Base-by-base conservation (phyloP, 208 protist species). In the Phytomonas sp. region DNA sequence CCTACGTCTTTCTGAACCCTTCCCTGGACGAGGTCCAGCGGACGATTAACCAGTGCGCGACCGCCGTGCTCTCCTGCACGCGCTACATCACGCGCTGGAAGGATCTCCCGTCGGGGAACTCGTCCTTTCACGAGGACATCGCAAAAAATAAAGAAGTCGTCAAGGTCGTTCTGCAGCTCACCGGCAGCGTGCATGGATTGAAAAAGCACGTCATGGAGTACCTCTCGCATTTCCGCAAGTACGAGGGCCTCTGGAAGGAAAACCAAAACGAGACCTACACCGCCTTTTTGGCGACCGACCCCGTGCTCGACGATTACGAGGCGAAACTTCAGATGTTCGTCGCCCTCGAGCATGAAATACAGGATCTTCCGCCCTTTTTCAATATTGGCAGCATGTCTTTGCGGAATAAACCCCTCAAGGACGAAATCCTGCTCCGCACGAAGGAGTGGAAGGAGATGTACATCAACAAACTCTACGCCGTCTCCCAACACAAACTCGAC, bases 391-490 rank as follows among this genome's bases (percentile, higher is more conserved):
- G 93, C 67, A 80, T 99, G 23, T 83, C 89, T 11, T 79, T 99
- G 60, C 82, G 96, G 67, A 98, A 97, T 67, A 88, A 97, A 80
- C 82, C 84, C 31, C 91, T 99, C 66, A 98, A 98, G 82, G 70
- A 80, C 19, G 84, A 97, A 49, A 84, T 99, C 45, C 77, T 94
- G 45, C 80, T 84, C 29, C 88, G 93, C 64, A 93, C 95, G n/a
- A 61, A 66, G 12, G 82, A 87, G 60, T 99, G 98, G 98, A 98
- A 98, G 82, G 81, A 93, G 71, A 79, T 98, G 63, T 99, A 97
- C 76, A 81, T 93, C 0, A 88, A 88, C 72, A 98, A 97, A 66
- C 88, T 99, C 62, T 97, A 98, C 86, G 83, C 86, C 26, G 77
- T 95, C 64, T 94, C 95, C 61, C 84, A 95, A 74, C 67, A 73